Evolutionary conservation across 164 flowering plant species (phyloP).

Genomic region (Annona squamosa): DNA sequence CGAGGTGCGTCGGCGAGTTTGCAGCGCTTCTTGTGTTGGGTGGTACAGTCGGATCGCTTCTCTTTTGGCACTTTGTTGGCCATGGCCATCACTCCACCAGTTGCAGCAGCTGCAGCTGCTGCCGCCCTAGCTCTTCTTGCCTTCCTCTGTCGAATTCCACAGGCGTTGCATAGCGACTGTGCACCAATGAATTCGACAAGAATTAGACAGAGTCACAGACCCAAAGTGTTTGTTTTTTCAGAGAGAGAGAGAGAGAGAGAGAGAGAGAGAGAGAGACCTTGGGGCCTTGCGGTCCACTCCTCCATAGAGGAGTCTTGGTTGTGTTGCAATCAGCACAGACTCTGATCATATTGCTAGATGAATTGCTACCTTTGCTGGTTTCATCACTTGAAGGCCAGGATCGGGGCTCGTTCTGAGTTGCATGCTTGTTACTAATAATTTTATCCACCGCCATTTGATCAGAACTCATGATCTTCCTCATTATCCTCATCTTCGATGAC

Average conservation of each 20-base stretch:
- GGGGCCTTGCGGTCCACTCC: constrained; percentile 56
- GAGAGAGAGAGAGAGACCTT: constrained; percentile 38
- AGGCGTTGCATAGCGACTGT: constrained; percentile 90
- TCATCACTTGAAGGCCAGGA: constrained; percentile 10
- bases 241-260: background rate
- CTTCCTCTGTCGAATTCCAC: constrained; percentile 84
- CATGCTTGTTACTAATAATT: constrained; percentile 4
- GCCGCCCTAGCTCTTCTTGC: constrained; percentile 67
- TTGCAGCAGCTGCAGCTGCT: constrained; percentile 44
- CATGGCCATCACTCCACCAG: constrained; percentile 13
- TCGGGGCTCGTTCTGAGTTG: constrained; percentile 21
- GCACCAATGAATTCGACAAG: constrained; percentile 7
- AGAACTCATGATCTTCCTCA: constrained; percentile 48
- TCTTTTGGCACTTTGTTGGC: constrained; percentile 24
- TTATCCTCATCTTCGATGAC: constrained; percentile 69
- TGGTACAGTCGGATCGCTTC: constrained; percentile 23
- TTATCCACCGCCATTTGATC: constrained; percentile 12
- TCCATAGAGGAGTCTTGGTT: constrained; percentile 41
- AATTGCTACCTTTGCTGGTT: constrained; percentile 18
- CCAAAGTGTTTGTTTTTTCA: background rate
- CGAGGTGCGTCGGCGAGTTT: constrained; percentile 17
- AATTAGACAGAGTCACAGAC: background rate
- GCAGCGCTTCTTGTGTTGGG: constrained; percentile 43
- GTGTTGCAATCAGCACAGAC: constrained; percentile 38
- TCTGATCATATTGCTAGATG: constrained; percentile 40